These are phyloP conservation scores for Cystoisospora suis DNA, from an alignment of 169 alveolate genomes.

Conservation along the genomic window DNA sequence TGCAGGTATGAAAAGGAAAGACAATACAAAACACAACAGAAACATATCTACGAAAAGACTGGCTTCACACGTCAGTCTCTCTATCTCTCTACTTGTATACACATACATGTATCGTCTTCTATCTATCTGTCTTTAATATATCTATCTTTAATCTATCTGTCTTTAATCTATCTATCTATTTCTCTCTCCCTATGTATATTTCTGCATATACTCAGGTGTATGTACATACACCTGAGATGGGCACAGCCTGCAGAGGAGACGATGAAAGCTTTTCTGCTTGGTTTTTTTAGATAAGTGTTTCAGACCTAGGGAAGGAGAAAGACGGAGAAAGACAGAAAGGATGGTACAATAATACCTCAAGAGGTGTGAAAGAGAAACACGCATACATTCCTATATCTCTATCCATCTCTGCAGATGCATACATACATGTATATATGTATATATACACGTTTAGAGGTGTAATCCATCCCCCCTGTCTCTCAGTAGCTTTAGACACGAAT, in stretches of 20 bases:
- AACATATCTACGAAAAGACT: not conserved
- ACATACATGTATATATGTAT: not conserved
- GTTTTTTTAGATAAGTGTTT: too few relatives aligned
- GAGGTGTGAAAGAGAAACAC: too few relatives aligned
- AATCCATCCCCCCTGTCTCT: not conserved
- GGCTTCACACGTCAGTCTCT: too few relatives aligned
- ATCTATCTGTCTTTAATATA: too few relatives aligned
- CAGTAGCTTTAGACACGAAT: too few relatives aligned
- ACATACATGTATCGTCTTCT: not conserved
- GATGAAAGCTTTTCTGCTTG: too few relatives aligned
- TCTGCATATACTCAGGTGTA: not conserved
- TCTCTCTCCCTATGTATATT: not conserved
- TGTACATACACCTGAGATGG: not conserved
- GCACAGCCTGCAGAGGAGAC: too few relatives aligned
- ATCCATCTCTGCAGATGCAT: not conserved
- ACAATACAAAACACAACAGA: not conserved
- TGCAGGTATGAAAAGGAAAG: not conserved
- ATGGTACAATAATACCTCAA: too few relatives aligned
- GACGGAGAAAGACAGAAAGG: too few relatives aligned
- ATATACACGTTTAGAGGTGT: not conserved
- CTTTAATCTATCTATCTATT: not conserved
- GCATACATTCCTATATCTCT: too few relatives aligned
- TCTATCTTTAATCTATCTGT: too few relatives aligned
- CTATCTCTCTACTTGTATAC: not conserved
- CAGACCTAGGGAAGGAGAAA: too few relatives aligned